Percentiles rank a stretch among this genome's conserved stretches.
Conservation (phyloP, 352 stramenopile species). For the Elongisporangium prolatum region DNA sequence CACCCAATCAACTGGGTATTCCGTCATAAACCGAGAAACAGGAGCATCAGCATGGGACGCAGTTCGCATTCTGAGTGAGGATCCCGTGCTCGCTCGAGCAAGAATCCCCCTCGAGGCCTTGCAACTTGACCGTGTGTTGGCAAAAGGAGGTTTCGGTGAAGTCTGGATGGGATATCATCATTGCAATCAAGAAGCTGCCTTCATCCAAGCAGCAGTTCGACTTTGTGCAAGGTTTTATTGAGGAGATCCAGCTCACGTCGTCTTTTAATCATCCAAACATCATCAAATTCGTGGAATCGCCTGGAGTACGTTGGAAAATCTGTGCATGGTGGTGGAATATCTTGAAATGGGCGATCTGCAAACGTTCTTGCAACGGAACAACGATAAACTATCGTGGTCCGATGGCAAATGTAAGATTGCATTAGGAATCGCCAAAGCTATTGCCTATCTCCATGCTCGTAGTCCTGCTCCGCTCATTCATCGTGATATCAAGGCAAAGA, state of each 20-base stretch:
- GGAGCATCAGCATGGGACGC: not conserved
- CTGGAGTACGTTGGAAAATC: conserved; percentile 40
- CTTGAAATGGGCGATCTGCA: conserved; percentile 42
- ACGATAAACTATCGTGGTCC: conserved; percentile 23
- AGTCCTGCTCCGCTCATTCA: conserved; percentile 45
- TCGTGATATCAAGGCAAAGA: conserved; percentile 73
- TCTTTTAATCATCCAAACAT: conserved; percentile 41
- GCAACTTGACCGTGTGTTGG: conserved; percentile 26
- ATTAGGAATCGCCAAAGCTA: conserved; percentile 24
- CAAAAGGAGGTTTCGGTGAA: conserved; percentile 45
- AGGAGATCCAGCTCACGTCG: conserved; percentile 44
- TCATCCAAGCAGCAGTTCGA: conserved; percentile 10
- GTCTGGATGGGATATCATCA: conserved; percentile 24
- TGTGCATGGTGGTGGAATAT: conserved; percentile 53
- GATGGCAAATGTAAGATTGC: conserved; percentile 33
- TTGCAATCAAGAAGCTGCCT: conserved; percentile 12
- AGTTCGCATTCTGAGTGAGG: not conserved
- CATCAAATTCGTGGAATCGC: conserved; percentile 39
- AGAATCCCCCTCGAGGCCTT: conserved; percentile 35
- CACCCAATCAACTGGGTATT: not conserved
- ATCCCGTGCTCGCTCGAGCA: not conserved
- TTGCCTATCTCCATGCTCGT: conserved; percentile 33
- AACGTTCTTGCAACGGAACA: conserved; percentile 25
- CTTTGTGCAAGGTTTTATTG: conserved; percentile 32
- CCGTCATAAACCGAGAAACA: not conserved